A percentile compares a stretch with the other conserved stretches of the same genome.
These are phyloP conservation scores for Alternaria gansuensis DNA, from an alignment of 2,329 filamentous ascomycete genomes.

Conservation along the genomic window DNA sequence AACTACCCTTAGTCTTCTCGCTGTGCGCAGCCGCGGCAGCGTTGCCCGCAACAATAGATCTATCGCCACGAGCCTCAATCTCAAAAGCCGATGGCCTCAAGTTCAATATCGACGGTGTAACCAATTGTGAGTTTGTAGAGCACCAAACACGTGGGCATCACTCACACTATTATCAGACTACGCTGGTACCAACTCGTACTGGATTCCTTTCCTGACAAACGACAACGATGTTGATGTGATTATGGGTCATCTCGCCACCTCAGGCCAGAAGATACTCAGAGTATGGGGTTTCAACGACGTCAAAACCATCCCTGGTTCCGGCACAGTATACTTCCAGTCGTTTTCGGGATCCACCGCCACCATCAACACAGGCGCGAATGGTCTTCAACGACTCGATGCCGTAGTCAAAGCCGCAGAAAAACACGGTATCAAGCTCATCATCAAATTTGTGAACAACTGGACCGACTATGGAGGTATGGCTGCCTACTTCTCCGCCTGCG, in stretches of 20 bases:
- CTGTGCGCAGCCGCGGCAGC: conserved; percentile 34
- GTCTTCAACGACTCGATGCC: conserved; percentile 71
- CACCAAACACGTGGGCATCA: neutral
- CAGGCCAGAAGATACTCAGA: conserved; percentile 66
- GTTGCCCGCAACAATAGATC: conserved; percentile 27
- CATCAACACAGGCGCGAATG: conserved; percentile 71
- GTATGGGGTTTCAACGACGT: conserved; percentile 72
- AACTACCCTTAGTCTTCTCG: conserved; percentile 29
- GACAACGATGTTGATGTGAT: conserved; percentile 64
- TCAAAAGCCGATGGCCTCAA: conserved; percentile 40
- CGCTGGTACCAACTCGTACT: conserved; percentile 66
- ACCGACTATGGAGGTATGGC: conserved; percentile 72
- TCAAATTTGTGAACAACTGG: conserved; percentile 76
- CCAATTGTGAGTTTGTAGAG: conserved; percentile 35
- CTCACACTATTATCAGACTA: conserved; percentile 50
- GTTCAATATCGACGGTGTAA: conserved; percentile 50
- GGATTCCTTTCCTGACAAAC: conserved; percentile 63
- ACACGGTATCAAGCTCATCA: conserved; percentile 69
- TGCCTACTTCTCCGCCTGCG: conserved; percentile 66
- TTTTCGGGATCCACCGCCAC: conserved; percentile 60
- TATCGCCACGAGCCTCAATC: conserved; percentile 35
- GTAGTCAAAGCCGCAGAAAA: conserved; percentile 68
- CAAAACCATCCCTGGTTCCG: conserved; percentile 53
- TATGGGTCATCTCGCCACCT: conserved; percentile 57
- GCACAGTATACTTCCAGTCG: conserved; percentile 65